Conservation (phyloP, 164 flowering plant genomes). For the Liquidambar formosana region DNA sequence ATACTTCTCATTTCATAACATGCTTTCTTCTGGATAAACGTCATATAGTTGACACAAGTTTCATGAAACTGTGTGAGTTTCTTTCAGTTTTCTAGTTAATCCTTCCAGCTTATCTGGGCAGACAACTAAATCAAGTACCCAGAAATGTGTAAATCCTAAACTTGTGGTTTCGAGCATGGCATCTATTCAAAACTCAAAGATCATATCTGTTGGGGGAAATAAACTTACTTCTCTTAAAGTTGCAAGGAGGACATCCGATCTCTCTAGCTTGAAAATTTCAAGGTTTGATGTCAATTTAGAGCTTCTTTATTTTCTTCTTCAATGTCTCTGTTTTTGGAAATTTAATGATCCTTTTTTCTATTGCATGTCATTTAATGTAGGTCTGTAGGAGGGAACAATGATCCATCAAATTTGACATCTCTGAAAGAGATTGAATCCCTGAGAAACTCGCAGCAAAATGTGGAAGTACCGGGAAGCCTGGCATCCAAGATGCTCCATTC, state of each 20-base stretch:
- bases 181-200: constrained; percentile 24
- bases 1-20: background rate
- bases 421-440: constrained; percentile 28
- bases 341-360: background rate
- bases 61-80: background rate
- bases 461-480: constrained; percentile 10
- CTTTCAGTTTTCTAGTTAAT: constrained; percentile 37
- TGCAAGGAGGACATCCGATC: constrained; percentile 31
- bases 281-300: constrained; percentile 31
- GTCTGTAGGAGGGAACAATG: constrained; percentile 25
- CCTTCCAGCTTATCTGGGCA: constrained; percentile 23
- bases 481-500: constrained; percentile 23
- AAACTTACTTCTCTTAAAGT: constrained; percentile 27
- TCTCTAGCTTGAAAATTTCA: constrained; percentile 36
- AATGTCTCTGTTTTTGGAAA: background rate
- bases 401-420: constrained; percentile 18
- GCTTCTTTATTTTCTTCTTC: constrained; percentile 3
- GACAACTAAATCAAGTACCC: constrained; percentile 18
- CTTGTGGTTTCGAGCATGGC: constrained; percentile 17
- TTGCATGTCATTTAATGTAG: constrained; percentile 24
- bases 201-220: constrained; percentile 21
- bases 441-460: constrained; percentile 19
- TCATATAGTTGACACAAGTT: background rate
- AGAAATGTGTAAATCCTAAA: constrained; percentile 27
- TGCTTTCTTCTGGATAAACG: background rate